phyloP scores from a whole-genome alignment of 2,329 filamentous ascomycete species.

The Sporothrix protearum region DNA sequence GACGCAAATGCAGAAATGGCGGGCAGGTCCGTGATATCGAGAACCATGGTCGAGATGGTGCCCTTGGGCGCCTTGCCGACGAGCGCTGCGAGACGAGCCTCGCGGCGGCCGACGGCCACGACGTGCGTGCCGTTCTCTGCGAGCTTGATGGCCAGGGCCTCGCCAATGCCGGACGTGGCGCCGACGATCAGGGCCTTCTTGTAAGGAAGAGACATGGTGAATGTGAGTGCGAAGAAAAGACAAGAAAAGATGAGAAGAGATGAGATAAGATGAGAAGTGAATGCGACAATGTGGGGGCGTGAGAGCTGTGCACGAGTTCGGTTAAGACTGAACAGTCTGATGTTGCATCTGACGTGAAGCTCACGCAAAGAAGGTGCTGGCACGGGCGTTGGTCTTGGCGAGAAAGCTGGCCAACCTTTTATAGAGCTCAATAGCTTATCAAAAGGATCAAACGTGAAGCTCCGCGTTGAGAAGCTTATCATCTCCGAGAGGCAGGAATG shows the following conservation, averaged over 20 bases:
- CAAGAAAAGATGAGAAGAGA: background rate
- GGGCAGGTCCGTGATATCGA: constrained; percentile 43
- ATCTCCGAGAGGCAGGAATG: background rate
- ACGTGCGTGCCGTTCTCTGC: constrained; percentile 42
- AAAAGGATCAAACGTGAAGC: background rate
- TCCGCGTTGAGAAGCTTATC: background rate
- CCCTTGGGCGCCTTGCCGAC: constrained; percentile 28
- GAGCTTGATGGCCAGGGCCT: constrained; percentile 39
- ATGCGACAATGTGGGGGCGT: background rate
- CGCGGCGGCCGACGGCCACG: constrained; percentile 46
- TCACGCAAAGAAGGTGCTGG: background rate
- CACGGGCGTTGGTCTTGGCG: background rate
- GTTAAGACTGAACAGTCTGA: background rate
- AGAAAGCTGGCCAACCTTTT: background rate
- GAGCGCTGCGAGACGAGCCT: constrained; percentile 44
- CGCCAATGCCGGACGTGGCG: constrained; percentile 50
- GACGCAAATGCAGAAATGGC: constrained; percentile 37
- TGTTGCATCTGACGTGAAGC: background rate
- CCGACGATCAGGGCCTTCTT: constrained; percentile 50
- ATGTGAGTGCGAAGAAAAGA: too few species aligned
- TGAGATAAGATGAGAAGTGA: background rate
- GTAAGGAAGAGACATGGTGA: constrained; percentile 35
- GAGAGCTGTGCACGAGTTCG: background rate
- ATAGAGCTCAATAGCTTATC: background rate
- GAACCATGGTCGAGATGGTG: constrained; percentile 32